Evolutionary conservation across 2,329 filamentous ascomycete genomes (phyloP).

Genomic region (Aspergillus ustus): DNA sequence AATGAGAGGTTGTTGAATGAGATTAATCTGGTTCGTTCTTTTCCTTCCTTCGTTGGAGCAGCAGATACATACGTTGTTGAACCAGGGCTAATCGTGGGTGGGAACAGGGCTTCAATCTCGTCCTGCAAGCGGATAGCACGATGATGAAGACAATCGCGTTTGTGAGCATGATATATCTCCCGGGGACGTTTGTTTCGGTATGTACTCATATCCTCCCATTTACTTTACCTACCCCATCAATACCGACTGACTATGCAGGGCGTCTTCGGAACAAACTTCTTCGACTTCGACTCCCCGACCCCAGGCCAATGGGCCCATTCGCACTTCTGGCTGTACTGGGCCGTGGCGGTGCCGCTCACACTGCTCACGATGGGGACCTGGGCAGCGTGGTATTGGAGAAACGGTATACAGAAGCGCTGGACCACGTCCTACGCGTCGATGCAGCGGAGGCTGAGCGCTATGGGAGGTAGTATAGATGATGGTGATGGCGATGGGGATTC

Average conservation of each 20-base stretch:
- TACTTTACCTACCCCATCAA: neutral
- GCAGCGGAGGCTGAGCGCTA: neutral
- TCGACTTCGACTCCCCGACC: conserved; percentile 33
- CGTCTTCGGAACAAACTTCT: conserved; percentile 42
- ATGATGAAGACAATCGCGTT: conserved; percentile 37
- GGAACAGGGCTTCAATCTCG: conserved; percentile 36
- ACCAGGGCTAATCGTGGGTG: too few species aligned
- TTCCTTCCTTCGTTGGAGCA: too few species aligned
- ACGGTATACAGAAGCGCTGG: neutral
- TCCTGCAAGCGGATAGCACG: conserved; percentile 35
- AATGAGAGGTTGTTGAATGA: conserved; percentile 37
- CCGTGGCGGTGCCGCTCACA: conserved; percentile 34
- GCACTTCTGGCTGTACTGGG: conserved; percentile 39
- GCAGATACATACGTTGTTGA: neutral
- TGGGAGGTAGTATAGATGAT: too few species aligned
- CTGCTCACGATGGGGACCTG: conserved; percentile 3
- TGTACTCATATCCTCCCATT: neutral
- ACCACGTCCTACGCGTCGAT: neutral
- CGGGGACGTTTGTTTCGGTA: conserved; percentile 35
- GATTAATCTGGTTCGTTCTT: conserved; percentile 37
- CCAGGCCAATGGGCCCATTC: conserved; percentile 26
- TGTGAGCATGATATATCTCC: conserved; percentile 33
- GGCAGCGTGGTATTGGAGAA: neutral
- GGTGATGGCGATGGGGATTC: neutral
- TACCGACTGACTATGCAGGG: conserved; percentile 19